These are phyloP conservation scores for Crassisporium funariophilum DNA, from an alignment of 768 basidiomycete species.

Conservation along the genomic window DNA sequence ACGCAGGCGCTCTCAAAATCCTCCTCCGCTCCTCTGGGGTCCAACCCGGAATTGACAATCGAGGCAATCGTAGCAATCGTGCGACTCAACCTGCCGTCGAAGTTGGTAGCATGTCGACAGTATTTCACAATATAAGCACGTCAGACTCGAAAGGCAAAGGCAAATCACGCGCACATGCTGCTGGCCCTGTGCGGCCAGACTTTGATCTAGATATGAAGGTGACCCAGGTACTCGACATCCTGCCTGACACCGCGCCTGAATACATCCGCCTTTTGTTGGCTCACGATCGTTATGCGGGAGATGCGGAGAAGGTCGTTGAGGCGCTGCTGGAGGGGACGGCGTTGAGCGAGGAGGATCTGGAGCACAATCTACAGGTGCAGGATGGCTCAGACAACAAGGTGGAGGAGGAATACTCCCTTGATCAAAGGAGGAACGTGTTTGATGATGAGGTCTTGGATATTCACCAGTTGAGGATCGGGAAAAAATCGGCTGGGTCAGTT, in stretches of 20 bases:
- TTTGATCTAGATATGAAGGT: constrained; percentile 58
- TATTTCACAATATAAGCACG: neutral
- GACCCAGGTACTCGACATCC: constrained; percentile 73
- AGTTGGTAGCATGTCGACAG: no score
- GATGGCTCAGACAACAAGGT: constrained; percentile 2
- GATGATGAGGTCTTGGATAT: constrained; percentile 74
- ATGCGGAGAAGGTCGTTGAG: constrained; percentile 63
- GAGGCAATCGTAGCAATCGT: constrained; percentile 26
- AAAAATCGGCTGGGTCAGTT: constrained; percentile 52
- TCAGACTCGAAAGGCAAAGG: constrained; percentile 32
- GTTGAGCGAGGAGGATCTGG: constrained; percentile 37
- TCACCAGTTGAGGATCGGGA: constrained; percentile 60
- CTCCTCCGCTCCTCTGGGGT: constrained; percentile 64
- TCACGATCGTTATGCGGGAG: constrained; percentile 51
- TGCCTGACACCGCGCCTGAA: constrained; percentile 58
- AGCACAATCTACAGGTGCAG: constrained; percentile 8
- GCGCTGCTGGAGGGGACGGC: constrained; percentile 79
- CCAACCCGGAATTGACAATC: constrained; percentile 39
- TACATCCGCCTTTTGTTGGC: constrained; percentile 64
- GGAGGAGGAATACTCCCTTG: constrained; percentile 21
- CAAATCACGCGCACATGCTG: constrained; percentile 31
- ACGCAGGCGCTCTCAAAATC: constrained; percentile 63
- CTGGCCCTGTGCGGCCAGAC: constrained; percentile 25
- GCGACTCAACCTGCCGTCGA: neutral
- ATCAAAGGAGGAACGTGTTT: constrained; percentile 71